phyloP scores from a whole-genome alignment of 164 flowering plant species.

The Stephania japonica region DNA sequence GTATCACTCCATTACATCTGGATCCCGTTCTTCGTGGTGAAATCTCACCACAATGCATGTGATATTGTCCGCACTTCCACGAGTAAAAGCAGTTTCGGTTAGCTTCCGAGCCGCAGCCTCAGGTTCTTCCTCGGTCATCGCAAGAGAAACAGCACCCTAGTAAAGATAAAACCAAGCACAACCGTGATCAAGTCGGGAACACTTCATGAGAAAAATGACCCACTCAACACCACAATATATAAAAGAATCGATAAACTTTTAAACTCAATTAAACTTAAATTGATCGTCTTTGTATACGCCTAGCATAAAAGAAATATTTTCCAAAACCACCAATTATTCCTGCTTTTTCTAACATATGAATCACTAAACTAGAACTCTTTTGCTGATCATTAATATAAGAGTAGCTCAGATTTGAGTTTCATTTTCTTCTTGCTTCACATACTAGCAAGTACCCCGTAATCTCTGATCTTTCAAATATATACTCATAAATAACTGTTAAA shows the following conservation, averaged over 20 bases:
- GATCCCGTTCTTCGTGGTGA: constrained; percentile 42
- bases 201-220: background rate
- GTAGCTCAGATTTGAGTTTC: background rate
- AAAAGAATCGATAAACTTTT: background rate
- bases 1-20: background rate
- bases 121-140: constrained; percentile 64
- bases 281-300: background rate
- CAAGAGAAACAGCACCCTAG: constrained; percentile 87
- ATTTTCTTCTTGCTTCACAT: background rate
- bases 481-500: background rate
- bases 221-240: background rate
- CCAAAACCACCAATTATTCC: background rate
- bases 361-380: too few relatives aligned
- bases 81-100: constrained; percentile 75
- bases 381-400: background rate
- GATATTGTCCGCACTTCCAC: constrained; percentile 96
- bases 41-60: constrained; percentile 93
- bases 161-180: constrained; percentile 3
- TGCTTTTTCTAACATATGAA: background rate
- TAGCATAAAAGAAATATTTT: background rate
- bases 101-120: constrained; percentile 85
- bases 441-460: background rate
- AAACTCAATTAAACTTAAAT: too few relatives aligned
- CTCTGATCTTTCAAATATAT: background rate
- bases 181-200: background rate